Conservation (phyloP, 176 grass and related monocot genomes). For the Juncus effusus region DNA sequence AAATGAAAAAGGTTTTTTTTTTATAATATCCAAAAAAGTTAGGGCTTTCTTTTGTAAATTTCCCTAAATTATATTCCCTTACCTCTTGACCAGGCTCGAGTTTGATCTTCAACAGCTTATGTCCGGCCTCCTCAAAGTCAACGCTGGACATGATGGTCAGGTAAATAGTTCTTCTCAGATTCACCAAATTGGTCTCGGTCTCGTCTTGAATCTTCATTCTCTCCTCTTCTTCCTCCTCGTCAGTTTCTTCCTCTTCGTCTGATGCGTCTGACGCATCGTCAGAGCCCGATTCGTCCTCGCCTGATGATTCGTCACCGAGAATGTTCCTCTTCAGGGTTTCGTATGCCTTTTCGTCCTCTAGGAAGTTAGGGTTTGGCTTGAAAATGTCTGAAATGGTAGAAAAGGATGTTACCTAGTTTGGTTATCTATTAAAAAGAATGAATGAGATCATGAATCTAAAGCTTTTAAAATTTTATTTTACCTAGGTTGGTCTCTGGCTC, state of each 20-base stretch:
- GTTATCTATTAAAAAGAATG: neutral
- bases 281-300: slow-evolving; percentile 77
- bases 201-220: slow-evolving; percentile 85
- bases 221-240: slow-evolving; percentile 74
- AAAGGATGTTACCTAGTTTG: too few species aligned
- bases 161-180: slow-evolving; percentile 93
- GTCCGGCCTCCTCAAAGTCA: slow-evolving; percentile 99
- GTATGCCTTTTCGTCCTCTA: slow-evolving; percentile 90
- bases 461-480: slow-evolving; percentile 21
- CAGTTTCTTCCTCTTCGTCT: slow-evolving; percentile 67
- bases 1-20: too few species aligned
- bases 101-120: slow-evolving; percentile 96
- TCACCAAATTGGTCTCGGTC: slow-evolving; percentile 89
- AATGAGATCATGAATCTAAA: slow-evolving; percentile 16
- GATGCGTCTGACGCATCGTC: slow-evolving; percentile 44
- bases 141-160: slow-evolving; percentile 98
- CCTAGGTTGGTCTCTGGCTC: slow-evolving; percentile 85
- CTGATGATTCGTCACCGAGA: slow-evolving; percentile 68
- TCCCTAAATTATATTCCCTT: slow-evolving; percentile 8
- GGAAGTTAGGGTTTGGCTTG: slow-evolving; percentile 64
- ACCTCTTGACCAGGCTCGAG: slow-evolving; percentile 98
- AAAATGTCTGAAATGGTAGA: slow-evolving; percentile 73
- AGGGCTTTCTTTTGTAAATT: too few species aligned
- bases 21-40: too few species aligned
- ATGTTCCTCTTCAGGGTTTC: slow-evolving; percentile 80